Base-by-base conservation (phyloP, 495 filamentous ascomycete species). In the Tuber borchii region DNA sequence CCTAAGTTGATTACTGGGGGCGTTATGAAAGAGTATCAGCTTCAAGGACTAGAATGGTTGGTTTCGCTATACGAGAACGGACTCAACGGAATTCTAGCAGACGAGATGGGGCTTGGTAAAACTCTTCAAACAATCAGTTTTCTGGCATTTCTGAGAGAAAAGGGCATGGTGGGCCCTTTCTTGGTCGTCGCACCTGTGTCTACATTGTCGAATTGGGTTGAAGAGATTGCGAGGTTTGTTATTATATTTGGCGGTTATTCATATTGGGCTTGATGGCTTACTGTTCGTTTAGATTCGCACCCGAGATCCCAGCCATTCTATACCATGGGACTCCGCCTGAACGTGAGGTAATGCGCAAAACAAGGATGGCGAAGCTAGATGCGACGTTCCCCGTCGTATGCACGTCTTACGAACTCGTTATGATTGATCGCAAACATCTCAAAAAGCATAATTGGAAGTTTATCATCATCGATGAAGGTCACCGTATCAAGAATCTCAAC, bases 31-130 rank as follows among this genome's bases (percentile, higher is more conserved):
- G 89, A 90, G 73, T 99, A 99, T 85, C 95, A 99, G 81, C 86
- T 99, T 0, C 94, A 98, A 84, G 95, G 95, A 0, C 83, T 99
- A 37, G 94, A 95, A 31, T 99, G 95, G 95, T 88, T 98, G 81
- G 90, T 88, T 44, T 90, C 90, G 6, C 83, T 93, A 10, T 97
- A 93, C 83, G 93, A 97, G 87, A 97, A 97, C 83, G 94, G 95
- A 7, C 87, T 98, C 82, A 97, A 93, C 81, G 95, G 95, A 0
- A 99, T 99, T 77, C 84, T 99, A 37, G 95, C 95, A 0, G 95
- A 99, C 81, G 95, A 99, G 84, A 99, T 99, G 95, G 95, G 95
- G 2, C 84, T 98, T 40, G 95, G 95, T 79, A 98, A 98, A 86
- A 98, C 95, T 0, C 88, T 99, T 2, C 95, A 99, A 84, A 92